Percentiles rank a stretch among this genome's conserved stretches.
Conservation (phyloP, 164 flowering plant genomes). For the Piper betle region DNA sequence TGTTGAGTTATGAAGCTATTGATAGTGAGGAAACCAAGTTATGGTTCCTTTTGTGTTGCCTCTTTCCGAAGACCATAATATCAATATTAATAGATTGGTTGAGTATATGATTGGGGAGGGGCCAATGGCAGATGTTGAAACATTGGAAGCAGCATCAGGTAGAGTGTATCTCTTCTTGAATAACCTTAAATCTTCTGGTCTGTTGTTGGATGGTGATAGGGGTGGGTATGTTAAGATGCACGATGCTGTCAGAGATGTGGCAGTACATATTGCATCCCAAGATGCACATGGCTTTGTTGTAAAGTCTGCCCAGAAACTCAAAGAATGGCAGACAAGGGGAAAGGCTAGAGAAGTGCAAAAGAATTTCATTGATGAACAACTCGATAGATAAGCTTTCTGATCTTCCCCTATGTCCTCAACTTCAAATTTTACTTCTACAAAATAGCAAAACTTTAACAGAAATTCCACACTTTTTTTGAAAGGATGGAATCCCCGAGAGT, state of each 20-base stretch:
- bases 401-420: conserved; percentile 1
- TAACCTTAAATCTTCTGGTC: conserved; percentile 7
- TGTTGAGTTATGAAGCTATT: conserved; percentile 11
- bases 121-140: neutral
- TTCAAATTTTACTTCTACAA: conserved; percentile 3
- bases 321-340: conserved; percentile 9
- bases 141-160: conserved; percentile 6
- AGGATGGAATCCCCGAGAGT: conserved; percentile 4
- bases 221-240: conserved; percentile 5
- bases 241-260: conserved; percentile 10
- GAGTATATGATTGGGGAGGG: conserved; percentile 9
- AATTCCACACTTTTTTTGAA: conserved; percentile 6
- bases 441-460: neutral
- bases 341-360: neutral
- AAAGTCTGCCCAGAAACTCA: neutral
- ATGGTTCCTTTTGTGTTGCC: conserved; percentile 13
- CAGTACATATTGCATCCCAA: conserved; percentile 6
- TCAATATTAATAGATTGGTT: neutral
- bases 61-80: conserved; percentile 5
- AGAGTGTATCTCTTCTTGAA: neutral
- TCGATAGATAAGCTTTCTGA: neutral
- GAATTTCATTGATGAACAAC: neutral
- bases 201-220: conserved; percentile 8
- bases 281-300: neutral
- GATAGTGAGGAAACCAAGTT: conserved; percentile 8